Conservation (phyloP, 2,329 filamentous ascomycete genomes). For the Arachnomyces sp. region DNA sequence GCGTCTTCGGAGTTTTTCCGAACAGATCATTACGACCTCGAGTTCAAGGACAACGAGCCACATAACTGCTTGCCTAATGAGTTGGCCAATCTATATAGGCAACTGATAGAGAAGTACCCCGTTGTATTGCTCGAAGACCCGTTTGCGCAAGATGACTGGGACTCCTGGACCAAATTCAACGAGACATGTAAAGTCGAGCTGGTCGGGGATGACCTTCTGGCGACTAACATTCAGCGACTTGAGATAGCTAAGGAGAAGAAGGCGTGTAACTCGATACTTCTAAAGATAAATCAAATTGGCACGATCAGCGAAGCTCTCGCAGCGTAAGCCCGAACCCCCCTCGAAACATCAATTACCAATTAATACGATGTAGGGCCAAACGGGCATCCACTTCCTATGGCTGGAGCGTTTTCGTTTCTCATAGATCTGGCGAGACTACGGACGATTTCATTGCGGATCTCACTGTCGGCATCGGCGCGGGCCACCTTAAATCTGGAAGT, state of each 20-base stretch:
- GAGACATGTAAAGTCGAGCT: slow-evolving; percentile 27
- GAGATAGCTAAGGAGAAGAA: slow-evolving; percentile 28
- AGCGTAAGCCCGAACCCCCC: slow-evolving; percentile 21
- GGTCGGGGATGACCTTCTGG: slow-evolving; percentile 37
- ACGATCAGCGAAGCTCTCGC: slow-evolving; percentile 34
- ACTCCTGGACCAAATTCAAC: slow-evolving; percentile 29
- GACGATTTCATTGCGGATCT: slow-evolving; percentile 41
- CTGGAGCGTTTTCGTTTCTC: slow-evolving; percentile 39
- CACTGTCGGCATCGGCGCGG: slow-evolving; percentile 30
- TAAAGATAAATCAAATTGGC: slow-evolving; percentile 40
- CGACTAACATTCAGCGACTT: slow-evolving; percentile 31
- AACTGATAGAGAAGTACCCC: slow-evolving; percentile 29
- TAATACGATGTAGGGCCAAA: slow-evolving; percentile 19
- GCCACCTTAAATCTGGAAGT: slow-evolving; percentile 36
- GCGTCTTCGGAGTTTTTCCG: slow-evolving; percentile 34
- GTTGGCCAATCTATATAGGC: slow-evolving; percentile 24
- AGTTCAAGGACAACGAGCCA: slow-evolving; percentile 27
- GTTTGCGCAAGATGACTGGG: slow-evolving; percentile 36
- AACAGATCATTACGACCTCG: slow-evolving; percentile 29
- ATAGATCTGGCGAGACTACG: slow-evolving; percentile 36
- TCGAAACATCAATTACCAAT: slow-evolving; percentile 1
- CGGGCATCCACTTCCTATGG: slow-evolving; percentile 24
- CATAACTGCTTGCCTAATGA: slow-evolving; percentile 18
- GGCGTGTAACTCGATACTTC: slow-evolving; percentile 34
- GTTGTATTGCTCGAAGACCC: slow-evolving; percentile 36